Base-by-base conservation (phyloP, 495 filamentous ascomycete species). In the Penicillium atrosanguineum region DNA sequence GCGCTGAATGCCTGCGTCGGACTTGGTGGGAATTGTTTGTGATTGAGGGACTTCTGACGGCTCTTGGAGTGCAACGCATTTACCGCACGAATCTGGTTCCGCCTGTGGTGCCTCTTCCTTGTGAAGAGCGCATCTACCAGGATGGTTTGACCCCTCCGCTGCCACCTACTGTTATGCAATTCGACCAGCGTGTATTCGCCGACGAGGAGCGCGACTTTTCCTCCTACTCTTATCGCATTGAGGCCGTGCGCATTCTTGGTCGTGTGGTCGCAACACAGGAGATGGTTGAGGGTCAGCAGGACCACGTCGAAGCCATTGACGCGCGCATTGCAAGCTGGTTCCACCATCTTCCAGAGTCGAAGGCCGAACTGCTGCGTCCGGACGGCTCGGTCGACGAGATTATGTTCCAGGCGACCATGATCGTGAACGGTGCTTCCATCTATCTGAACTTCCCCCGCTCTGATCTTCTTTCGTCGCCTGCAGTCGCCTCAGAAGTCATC, bases 11-110 rank as follows among this genome's bases (percentile, higher is more conserved):
- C 62, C 84, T 89, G 79, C 79, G 91, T 23, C 80, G 91, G 38
- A 95, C 90, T 15, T 95, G 90, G 91, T 96, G 91, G 91, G 89
- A 95, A 58, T 68, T 96, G 44, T 95, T 86, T 62, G 82, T 91
- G 39, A 80, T 90, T 14, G 90, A 95, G 60, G 78, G 73, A 9
- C 67, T 82, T 59, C 56, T 83, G 49, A 79, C 81, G 7, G 78
- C 73, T 5, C 66, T 78, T 1, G 74, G 74, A 0, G 63, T 75
- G 7, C 71, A 72, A 44, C 55, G 46, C 6, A 61, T 50, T 6
- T 70, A 68, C 42, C 73, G 72, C 42, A 69, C 69, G 7, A 69
- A 62, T 45, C 39, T 57, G 49, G 61, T 78, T 18, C 65, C 68
- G 6, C 65, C 60, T 9, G 73, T 74, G 53, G 73, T 76, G 8